Evolutionary conservation across 805 yeast genomes (phyloP).

Genomic region (Kuraishia ogatae): DNA sequence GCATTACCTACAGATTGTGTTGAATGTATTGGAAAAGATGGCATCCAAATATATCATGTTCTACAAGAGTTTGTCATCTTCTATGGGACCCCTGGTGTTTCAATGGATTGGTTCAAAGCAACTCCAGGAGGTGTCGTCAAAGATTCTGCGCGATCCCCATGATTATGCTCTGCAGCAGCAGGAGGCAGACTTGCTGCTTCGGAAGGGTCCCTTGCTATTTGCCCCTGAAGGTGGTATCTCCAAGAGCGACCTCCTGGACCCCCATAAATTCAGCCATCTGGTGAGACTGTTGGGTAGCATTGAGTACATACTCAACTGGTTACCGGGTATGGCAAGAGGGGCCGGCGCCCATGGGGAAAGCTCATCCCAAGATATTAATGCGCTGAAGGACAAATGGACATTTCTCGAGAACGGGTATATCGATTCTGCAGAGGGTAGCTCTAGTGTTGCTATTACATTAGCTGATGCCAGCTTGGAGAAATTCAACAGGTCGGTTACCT

Average conservation of each 20-base stretch:
- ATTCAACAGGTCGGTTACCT: constrained; percentile 27
- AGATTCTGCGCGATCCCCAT: not conserved
- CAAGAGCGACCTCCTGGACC: constrained; percentile 43
- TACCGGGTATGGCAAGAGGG: constrained; percentile 43
- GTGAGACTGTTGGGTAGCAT: constrained; percentile 46
- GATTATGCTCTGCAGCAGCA: not conserved
- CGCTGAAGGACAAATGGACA: constrained; percentile 21
- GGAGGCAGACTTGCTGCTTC: constrained; percentile 3
- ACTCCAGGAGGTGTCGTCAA: constrained; percentile 8
- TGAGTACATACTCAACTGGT: constrained; percentile 51
- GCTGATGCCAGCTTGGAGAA: constrained; percentile 16
- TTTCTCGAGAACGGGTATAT: constrained; percentile 11
- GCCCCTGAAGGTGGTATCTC: constrained; percentile 1
- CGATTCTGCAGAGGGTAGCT: not conserved
- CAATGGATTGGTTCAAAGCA: constrained; percentile 12
- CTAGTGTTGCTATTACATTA: constrained; percentile 6
- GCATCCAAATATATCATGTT: constrained; percentile 22
- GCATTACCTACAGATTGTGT: constrained; percentile 39
- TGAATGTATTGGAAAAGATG: constrained; percentile 31
- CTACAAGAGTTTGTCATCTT: constrained; percentile 17
- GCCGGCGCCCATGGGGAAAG: constrained; percentile 9
- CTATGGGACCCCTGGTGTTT: constrained; percentile 3
- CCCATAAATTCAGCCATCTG: constrained; percentile 39
- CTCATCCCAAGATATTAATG: constrained; percentile 9
- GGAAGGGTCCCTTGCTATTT: not conserved